Evolutionary conservation across 768 basidiomycete species (phyloP), one percentile per base, ranked within the genome.

Genomic region (Lactarius hengduanensis): DNA sequence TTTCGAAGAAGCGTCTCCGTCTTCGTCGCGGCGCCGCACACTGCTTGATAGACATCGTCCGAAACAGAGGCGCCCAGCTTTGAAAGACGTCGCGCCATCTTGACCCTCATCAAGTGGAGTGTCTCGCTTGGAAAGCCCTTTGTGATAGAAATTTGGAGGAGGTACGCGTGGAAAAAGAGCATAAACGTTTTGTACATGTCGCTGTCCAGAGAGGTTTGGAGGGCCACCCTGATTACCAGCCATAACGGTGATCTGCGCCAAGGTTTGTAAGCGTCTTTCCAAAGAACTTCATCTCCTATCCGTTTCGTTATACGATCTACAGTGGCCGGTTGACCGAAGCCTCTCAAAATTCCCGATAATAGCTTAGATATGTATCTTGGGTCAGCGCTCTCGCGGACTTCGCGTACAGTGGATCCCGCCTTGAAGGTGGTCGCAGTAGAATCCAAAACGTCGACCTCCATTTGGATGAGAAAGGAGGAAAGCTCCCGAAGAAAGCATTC

Each of bases 171-270:
- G 45, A n/a, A 47, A 47, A 47, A 47, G n/a, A 47, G 45, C 20
- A 47, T 47, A 47, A 47, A 47, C 20, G n/a, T 47, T n/a, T 47
- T 47, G 45, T 47, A 47, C 9, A 11, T 47, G 45, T 47, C 45
- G n/a, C 10, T n/a, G 3, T 47, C 45, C 20, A 45, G 43, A 20
- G 45, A 47, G 20, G 45, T 47, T 47, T 47, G 45, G 9, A 47
- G 45, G 20, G 45, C 15, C 10, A 47, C 45, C 9, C 45, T 47
- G n/a, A 47, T 20, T n/a, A 47, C 45, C 9, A 47, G 45, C 45
- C 45, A 47, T 47, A 47, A 47, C n/a, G 45, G 45, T 22, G 45
- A 47, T 47, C 45, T n/a, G 45, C 45, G 45, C 45, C 45, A 47
- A 11, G 45, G 45, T 47, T 47, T 47, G 45, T 47, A 10, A 47